These are phyloP conservation scores for Botrytis pseudocinerea DNA, from an alignment of 2,329 filamentous ascomycete species.

Conservation along the genomic window DNA sequence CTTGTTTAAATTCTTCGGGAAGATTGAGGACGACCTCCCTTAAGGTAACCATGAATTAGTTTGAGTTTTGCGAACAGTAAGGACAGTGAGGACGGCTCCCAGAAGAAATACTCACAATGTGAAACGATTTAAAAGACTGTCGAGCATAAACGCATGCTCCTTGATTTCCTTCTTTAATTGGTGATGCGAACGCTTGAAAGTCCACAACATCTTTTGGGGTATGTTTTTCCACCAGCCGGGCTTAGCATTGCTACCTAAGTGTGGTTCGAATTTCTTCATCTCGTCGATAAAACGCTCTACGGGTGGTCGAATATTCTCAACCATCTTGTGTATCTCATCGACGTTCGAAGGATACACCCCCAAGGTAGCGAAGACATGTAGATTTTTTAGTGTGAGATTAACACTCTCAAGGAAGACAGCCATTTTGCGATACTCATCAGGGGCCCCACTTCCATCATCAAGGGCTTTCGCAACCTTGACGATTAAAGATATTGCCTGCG, in stretches of 20 bases:
- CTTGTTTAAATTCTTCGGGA: not conserved
- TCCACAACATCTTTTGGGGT: not conserved
- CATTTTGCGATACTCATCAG: not conserved
- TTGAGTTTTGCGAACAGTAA: not conserved
- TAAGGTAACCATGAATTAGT: not conserved
- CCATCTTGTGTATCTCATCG: not conserved
- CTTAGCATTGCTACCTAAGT: not conserved
- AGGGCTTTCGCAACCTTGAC: slow-evolving; percentile 22
- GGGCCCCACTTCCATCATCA: slow-evolving; percentile 13
- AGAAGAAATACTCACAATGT: not conserved
- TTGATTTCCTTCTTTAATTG: not conserved
- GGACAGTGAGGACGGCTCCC: rapidly evolving
- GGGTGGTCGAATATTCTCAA: not conserved
- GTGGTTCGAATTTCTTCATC: not conserved
- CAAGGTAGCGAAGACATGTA: not conserved
- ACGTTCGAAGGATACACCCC: not conserved
- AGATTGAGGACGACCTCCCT: not conserved
- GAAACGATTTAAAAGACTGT: not conserved
- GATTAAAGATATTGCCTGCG: slow-evolving; percentile 18
- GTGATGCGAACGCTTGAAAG: not conserved
- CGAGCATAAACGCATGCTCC: not conserved
- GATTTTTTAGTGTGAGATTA: not conserved
- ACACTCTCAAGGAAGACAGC: slow-evolving; percentile 4
- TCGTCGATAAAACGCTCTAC: not conserved
- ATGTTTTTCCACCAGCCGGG: not conserved